Base-by-base conservation (phyloP, 768 basidiomycete genomes). In the Tubosaeta sp. region DNA sequence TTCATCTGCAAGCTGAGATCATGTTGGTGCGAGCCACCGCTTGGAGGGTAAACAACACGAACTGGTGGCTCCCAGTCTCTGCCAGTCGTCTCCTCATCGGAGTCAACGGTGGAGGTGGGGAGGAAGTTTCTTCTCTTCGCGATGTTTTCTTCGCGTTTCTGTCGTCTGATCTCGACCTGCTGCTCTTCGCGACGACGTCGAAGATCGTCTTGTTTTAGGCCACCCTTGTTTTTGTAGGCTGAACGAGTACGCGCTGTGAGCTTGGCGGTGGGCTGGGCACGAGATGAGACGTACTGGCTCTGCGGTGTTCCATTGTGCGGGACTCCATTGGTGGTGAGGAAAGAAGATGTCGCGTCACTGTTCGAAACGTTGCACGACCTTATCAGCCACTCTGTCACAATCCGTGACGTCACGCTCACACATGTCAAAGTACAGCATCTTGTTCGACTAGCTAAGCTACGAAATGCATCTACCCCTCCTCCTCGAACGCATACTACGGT, bases 131-230 rank as follows among this genome's bases (percentile, higher is more conserved):
- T 80, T 71, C 97, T 82, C 79, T 99, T 99, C 54, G 95, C 91
- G 56, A 98, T 95, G 70, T 94, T 95, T 72, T 99, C 97, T 70
- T 99, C 97, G 62, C 97, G 81, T 76, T 98, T 98, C 76, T 95
- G 92, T 67, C 93, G 83, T 68, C 97, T 82, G 78, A 99, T 97
- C 79, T 98, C 97, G 52, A 99, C 97, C 66, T 98, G 95, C 69
- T 95, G 92, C 70, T 99, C 95, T 71, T 98, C 97, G 53, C 97
- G 85, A 70, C 95, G 86, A 72, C 94, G 87, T 62, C 95, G 85
- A 62, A 98, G 88, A 70, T 98, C 92, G 55, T 95, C 92, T 62
- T 84, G 85, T 71, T 92, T 94, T 58, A 94, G 76, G 59, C 82
- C 85, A 56, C 88, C 88, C 72, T 93, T 94, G 72, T 83, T 87